phyloP scores from a whole-genome alignment of 1,284 basidiomycete genomes.

The Leccinum subspadiceum region DNA sequence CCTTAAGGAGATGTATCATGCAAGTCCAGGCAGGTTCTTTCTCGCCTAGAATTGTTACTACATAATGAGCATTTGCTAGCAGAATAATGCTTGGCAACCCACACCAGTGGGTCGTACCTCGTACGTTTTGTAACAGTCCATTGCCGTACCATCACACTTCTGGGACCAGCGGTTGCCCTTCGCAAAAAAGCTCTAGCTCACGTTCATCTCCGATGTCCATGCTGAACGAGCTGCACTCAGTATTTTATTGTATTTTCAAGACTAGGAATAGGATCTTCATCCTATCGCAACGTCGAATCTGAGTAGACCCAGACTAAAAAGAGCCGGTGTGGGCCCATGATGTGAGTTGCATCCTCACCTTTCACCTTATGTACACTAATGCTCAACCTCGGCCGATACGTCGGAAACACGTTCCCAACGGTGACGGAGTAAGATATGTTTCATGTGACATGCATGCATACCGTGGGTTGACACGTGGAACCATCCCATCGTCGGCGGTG shows the following conservation, averaged over 20 bases:
- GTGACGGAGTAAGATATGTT: neutral
- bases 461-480: neutral
- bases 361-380: no score
- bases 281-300: neutral
- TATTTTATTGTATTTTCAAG: neutral
- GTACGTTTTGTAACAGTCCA: neutral
- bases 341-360: neutral
- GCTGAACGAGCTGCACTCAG: neutral
- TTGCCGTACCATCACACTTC: neutral
- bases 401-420: slow-evolving; percentile 3
- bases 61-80: neutral
- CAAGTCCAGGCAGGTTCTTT: neutral
- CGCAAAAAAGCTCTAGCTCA: neutral
- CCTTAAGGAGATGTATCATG: slow-evolving; percentile 1
- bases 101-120: neutral
- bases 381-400: neutral
- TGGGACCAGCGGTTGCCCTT: neutral
- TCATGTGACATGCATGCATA: neutral
- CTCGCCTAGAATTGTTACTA: slow-evolving; percentile 4
- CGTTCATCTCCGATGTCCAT: slow-evolving; percentile 16
- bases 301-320: neutral
- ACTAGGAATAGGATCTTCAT: neutral
- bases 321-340: neutral
- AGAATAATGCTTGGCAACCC: slow-evolving; percentile 1
- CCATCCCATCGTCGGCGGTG: neutral